phyloP scores from a whole-genome alignment of 2,329 filamentous ascomycete genomes.

The Aspergillus sergii region DNA sequence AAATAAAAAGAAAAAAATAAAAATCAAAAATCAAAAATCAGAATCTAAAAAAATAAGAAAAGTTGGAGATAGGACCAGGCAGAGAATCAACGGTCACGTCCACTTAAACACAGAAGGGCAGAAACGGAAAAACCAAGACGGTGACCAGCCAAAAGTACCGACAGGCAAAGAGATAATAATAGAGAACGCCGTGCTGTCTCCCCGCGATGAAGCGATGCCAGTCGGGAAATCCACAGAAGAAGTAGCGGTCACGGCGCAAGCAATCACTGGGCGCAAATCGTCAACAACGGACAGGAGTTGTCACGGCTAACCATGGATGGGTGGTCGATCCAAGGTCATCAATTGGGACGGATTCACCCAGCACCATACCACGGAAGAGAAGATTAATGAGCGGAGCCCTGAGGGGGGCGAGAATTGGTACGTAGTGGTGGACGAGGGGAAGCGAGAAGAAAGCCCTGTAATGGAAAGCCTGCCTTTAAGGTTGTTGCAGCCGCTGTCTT shows the following conservation, averaged over 20 bases:
- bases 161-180: slow-evolving; percentile 1
- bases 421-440: slow-evolving; percentile 1
- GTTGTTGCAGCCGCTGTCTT: slow-evolving; percentile 29
- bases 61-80: slow-evolving; percentile 1
- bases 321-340: slow-evolving; percentile 15
- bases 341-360: slow-evolving; percentile 10
- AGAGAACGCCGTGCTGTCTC: slow-evolving; percentile 1
- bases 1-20: background rate
- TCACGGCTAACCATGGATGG: slow-evolving; percentile 16
- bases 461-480: slow-evolving; percentile 20
- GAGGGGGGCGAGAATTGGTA: background rate
- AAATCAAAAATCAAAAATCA: background rate
- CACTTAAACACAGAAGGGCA: background rate
- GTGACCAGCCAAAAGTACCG: slow-evolving; percentile 4
- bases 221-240: slow-evolving; percentile 9
- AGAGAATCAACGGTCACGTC: slow-evolving; percentile 2
- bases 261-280: slow-evolving; percentile 9
- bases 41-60: background rate
- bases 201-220: slow-evolving; percentile 12
- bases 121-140: background rate
- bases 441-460: slow-evolving; percentile 4
- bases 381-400: slow-evolving; percentile 11
- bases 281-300: slow-evolving; percentile 4
- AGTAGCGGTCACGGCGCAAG: slow-evolving; percentile 24
- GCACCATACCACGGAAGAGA: slow-evolving; percentile 6